These are phyloP conservation scores for Aleurites moluccanus DNA, from an alignment of 441 rosid genomes.

Conservation along the genomic window DNA sequence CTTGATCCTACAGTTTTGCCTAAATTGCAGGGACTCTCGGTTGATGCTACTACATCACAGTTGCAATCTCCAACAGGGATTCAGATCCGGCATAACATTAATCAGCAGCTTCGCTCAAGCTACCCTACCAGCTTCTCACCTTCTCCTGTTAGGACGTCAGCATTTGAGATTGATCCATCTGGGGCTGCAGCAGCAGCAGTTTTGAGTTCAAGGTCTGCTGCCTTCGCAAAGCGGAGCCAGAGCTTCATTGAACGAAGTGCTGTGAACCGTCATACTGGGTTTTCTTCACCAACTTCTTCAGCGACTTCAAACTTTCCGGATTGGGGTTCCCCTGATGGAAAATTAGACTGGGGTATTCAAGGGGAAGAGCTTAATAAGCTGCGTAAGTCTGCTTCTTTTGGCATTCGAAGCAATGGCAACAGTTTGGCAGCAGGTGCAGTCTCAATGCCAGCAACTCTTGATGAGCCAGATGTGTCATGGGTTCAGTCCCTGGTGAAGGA, in stretches of 20 bases:
- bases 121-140: slow-evolving; percentile 46
- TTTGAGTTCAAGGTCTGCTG: slow-evolving; percentile 63
- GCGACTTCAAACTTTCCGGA: slow-evolving; percentile 44
- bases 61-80: slow-evolving; percentile 49
- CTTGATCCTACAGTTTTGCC: slow-evolving; percentile 46
- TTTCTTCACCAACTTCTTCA: slow-evolving; percentile 39
- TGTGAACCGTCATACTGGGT: slow-evolving; percentile 37
- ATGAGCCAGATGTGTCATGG: slow-evolving; percentile 85
- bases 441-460: slow-evolving; percentile 27
- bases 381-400: slow-evolving; percentile 66
- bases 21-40: slow-evolving; percentile 44
- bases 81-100: slow-evolving; percentile 50
- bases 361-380: slow-evolving; percentile 80
- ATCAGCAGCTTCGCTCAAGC: slow-evolving; percentile 49
- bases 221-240: slow-evolving; percentile 72
- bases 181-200: slow-evolving; percentile 47
- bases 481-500: slow-evolving; percentile 81
- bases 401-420: slow-evolving; percentile 41
- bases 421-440: slow-evolving; percentile 20
- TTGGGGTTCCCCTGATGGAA: slow-evolving; percentile 85
- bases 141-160: slow-evolving; percentile 49
- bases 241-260: slow-evolving; percentile 73
- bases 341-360: slow-evolving; percentile 76
- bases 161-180: slow-evolving; percentile 48
- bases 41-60: slow-evolving; percentile 35